These are phyloP conservation scores for Eleusine coracana DNA, from an alignment of 176 grass and related monocot genomes.

Conservation along the genomic window DNA sequence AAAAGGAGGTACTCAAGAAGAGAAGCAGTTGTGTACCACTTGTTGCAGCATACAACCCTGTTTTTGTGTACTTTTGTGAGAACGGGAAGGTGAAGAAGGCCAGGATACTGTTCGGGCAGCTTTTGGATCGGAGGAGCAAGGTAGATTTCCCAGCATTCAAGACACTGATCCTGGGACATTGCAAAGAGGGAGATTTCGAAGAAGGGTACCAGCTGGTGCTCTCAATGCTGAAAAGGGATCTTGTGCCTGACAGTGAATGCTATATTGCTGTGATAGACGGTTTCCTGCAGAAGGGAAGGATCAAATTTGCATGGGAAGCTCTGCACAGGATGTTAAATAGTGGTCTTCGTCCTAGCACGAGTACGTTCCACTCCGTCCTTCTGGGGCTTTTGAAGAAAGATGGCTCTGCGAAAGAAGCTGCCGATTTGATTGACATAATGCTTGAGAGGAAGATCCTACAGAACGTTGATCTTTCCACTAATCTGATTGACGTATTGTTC, in stretches of 20 bases:
- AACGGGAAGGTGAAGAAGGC: constrained; percentile 79
- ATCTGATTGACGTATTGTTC: constrained; percentile 55
- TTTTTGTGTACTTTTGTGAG: constrained; percentile 65
- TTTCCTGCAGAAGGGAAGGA: constrained; percentile 62
- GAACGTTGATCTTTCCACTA: constrained; percentile 73
- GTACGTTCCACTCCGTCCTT: constrained; percentile 73
- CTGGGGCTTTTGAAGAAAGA: constrained; percentile 70
- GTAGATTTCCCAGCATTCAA: constrained; percentile 73
- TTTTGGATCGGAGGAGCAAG: constrained; percentile 64
- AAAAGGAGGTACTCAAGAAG: constrained; percentile 71
- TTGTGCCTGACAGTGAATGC: constrained; percentile 69
- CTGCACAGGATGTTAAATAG: constrained; percentile 79
- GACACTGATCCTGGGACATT: constrained; percentile 82
- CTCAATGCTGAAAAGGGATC: constrained; percentile 81
- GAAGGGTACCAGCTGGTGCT: constrained; percentile 70
- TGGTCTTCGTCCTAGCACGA: constrained; percentile 72
- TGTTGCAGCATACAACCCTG: constrained; percentile 74
- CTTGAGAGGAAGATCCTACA: constrained; percentile 74
- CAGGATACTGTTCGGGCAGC: constrained; percentile 63
- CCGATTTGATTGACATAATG: constrained; percentile 70
- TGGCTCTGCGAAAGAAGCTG: constrained; percentile 61
- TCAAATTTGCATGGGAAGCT: constrained; percentile 63
- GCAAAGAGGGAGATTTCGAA: constrained; percentile 62
- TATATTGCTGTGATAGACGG: constrained; percentile 64
- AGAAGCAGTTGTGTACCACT: constrained; percentile 55